These are phyloP conservation scores for Phytophthora uliginosa DNA, from an alignment of 352 stramenopile genomes.

Conservation along the genomic window DNA sequence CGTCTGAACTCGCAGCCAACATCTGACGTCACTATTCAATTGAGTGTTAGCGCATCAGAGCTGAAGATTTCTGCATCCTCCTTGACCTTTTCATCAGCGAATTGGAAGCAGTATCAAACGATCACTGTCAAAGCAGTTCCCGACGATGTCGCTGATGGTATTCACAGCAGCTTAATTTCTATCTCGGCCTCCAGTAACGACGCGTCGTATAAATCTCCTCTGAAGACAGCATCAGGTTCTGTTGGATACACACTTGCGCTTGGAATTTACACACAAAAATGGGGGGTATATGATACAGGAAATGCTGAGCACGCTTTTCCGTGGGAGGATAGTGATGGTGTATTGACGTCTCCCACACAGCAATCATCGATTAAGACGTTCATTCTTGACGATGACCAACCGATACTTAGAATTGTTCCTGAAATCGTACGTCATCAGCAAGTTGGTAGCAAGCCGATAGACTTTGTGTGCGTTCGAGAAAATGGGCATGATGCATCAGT, in stretches of 20 bases:
- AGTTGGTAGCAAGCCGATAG: conserved; percentile 24
- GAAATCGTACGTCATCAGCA: conserved; percentile 51
- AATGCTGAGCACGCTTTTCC: conserved; percentile 59
- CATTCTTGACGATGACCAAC: conserved; percentile 66
- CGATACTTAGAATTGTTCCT: conserved; percentile 41
- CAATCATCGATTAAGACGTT: conserved; percentile 41
- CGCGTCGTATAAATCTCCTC: conserved; percentile 42
- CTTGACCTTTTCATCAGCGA: conserved; percentile 53
- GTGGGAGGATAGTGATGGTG: conserved; percentile 53
- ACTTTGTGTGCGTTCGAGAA: conserved; percentile 52
- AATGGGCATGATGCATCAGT: conserved; percentile 58
- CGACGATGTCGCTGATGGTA: conserved; percentile 47
- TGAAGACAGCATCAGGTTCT: conserved; percentile 32
- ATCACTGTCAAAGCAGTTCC: conserved; percentile 43
- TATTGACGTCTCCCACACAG: conserved; percentile 56
- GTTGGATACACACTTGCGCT: conserved; percentile 47
- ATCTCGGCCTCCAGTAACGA: conserved; percentile 51
- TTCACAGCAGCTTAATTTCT: conserved; percentile 48
- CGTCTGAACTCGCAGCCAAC: conserved; percentile 62
- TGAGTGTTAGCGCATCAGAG: conserved; percentile 14
- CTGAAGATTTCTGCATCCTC: conserved; percentile 34
- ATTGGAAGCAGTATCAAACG: conserved; percentile 50
- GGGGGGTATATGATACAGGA: conserved; percentile 64
- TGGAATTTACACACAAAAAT: conserved; percentile 61
- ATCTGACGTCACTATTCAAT: conserved; percentile 47